phyloP scores from a whole-genome alignment of 371 early-diverging fungal species.

The Haplosporangium sp. region DNA sequence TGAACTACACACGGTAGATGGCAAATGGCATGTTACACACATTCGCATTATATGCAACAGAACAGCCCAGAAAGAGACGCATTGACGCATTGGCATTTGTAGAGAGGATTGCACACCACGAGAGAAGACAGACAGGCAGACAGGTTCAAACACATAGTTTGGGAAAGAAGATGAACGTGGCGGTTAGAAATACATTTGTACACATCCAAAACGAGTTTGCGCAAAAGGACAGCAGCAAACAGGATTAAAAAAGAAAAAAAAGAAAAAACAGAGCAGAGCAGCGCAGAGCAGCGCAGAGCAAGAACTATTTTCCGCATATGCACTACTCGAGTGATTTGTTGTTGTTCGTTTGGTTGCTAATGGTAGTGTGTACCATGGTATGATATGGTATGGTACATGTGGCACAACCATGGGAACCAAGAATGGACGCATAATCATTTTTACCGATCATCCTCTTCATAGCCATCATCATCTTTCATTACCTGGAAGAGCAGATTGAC shows the following conservation, averaged over 20 bases:
- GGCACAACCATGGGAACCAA: no score
- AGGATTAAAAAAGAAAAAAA: neutral
- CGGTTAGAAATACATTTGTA: conserved; percentile 5
- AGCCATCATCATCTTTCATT: conserved; percentile 7
- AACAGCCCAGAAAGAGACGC: conserved; percentile 7
- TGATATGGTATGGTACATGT: no score
- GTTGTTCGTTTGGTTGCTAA: no score
- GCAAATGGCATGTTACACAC: no score
- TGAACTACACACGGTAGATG: no score
- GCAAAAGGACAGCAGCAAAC: neutral
- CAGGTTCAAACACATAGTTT: no score
- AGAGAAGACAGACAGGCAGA: no score
- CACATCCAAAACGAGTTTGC: conserved; percentile 1
- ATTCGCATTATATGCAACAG: neutral
- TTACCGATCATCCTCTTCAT: conserved; percentile 18
- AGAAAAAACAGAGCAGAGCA: no score
- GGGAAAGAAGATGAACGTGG: neutral
- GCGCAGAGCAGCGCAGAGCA: neutral
- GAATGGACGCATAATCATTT: conserved; percentile 26
- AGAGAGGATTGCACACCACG: no score
- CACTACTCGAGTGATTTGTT: no score
- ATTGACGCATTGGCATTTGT: neutral
- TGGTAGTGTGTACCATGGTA: no score
- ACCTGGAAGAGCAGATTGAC: conserved; percentile 87
- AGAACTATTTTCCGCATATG: no score